Evolutionary conservation across 805 yeast species (phyloP).

Genomic region (Metschnikowia sp.): DNA sequence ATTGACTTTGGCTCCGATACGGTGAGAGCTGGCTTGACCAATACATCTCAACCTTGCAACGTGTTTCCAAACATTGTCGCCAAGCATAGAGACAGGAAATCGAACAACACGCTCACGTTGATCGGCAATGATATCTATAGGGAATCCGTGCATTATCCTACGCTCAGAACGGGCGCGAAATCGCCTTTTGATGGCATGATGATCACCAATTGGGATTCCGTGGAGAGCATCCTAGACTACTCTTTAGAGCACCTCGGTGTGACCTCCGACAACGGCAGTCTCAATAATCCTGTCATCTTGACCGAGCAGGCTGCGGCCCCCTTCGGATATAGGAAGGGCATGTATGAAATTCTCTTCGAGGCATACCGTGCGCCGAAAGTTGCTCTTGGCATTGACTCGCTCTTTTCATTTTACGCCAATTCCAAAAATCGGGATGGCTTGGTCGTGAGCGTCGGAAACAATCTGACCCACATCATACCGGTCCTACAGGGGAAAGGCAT

Average conservation of each 20-base stretch:
- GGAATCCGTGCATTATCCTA: slow-evolving; percentile 44
- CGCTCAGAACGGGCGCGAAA: slow-evolving; percentile 63
- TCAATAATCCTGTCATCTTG: slow-evolving; percentile 77
- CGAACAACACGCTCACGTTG: slow-evolving; percentile 57
- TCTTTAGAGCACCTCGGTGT: slow-evolving; percentile 79
- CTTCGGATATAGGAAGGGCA: slow-evolving; percentile 60
- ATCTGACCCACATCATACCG: slow-evolving; percentile 80
- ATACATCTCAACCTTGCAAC: slow-evolving; percentile 47
- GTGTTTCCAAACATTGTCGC: slow-evolving; percentile 68
- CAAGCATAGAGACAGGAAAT: slow-evolving; percentile 73
- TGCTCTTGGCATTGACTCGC: slow-evolving; percentile 76
- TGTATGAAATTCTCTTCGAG: slow-evolving; percentile 85
- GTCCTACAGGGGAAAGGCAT: slow-evolving; percentile 68
- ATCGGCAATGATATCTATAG: slow-evolving; percentile 80
- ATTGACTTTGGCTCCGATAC: slow-evolving; percentile 76
- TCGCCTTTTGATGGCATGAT: slow-evolving; percentile 86
- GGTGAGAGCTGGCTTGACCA: slow-evolving; percentile 59
- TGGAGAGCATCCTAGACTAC: slow-evolving; percentile 81
- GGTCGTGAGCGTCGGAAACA: slow-evolving; percentile 81
- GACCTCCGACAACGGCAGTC: slow-evolving; percentile 37
- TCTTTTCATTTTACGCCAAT: slow-evolving; percentile 74
- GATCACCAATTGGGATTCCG: slow-evolving; percentile 88
- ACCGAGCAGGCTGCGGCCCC: slow-evolving; percentile 77
- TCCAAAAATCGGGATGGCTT: slow-evolving; percentile 52
- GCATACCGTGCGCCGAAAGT: slow-evolving; percentile 72